Base-by-base conservation (phyloP, 352 stramenopile species). In the Elongisporangium prolatum region DNA sequence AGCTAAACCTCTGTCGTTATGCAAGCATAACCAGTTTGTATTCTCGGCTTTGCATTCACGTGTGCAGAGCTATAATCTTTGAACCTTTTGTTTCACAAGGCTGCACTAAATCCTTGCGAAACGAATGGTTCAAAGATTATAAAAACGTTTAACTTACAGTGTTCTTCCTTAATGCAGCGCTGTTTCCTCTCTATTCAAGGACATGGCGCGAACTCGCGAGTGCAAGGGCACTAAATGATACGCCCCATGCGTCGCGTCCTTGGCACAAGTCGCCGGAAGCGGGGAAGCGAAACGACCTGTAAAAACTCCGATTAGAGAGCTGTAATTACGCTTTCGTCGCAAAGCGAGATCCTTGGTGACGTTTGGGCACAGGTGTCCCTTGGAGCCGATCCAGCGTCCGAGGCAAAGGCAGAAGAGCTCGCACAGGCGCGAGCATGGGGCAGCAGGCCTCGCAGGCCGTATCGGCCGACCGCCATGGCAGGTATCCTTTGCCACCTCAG, bases 401-500 rank as follows among this genome's bases (percentile, higher is more conserved):
- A 8, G 6, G 22, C 28, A 28, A 49, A 34, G 20, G 52, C 14
- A 57, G n/a, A 21, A 28, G 50, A 20, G 50, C 10, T 21, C 50
- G 22, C 22, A 21, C 34, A 44, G 34, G 17, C 13, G 38, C 20
- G 28, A 28, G 18, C 10, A 92, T 92, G 82, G 80, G 82, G 37
- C 82, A 92, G 58, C 78, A 80, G 44, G 62, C 64, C 59, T 89
- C 80, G 47, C 62, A 59, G 57, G 53, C 63, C 50, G 51, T 21
- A 16, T 16, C 53, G 18, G 22, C 17, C 52, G 58, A 68, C 37
- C 63, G 60, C 67, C 11, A 49, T 28, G 54, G 60, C 21, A 52
- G 69, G 50, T 56, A 56, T 5, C 57, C 69, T 18, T 47, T 90
- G 17, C 74, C 72, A 18, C 71, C 71, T 18, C 67, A 58, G 17